Base-by-base conservation (phyloP, 495 filamentous ascomycete species). In the Neurospora sp. region DNA sequence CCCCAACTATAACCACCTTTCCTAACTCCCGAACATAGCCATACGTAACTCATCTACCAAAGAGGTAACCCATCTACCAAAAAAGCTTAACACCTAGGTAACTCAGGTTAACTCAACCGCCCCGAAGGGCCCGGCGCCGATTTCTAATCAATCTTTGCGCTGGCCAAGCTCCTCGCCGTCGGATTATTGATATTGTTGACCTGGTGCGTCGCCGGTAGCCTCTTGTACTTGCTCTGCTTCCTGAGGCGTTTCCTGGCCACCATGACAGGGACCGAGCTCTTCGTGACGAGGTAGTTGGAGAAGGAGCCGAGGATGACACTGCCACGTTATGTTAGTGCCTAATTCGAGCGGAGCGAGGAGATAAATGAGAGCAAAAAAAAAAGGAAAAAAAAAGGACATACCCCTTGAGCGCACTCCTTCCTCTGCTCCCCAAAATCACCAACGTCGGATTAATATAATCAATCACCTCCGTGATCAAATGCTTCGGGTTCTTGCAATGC, bases 211-310 rank as follows among this genome's bases (percentile, higher is more conserved):
- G 85, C 78, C 31, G 87, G 87, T 5, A 87, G 84, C 40, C 84
- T 83, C 76, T 89, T 88, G 76, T 89, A 90, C 78, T 94, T 93
- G 74, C 86, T 88, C 77, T 93, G 89, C 77, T 93, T 92, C 70
- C 91, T 88, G 70, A 94, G 84, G 73, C 91, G 90, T 84, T 93
- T 94, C 37, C 93, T 87, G 3, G 93, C 94, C 23, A 96, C 92
- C 94, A 97, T 96, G 38, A 96, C 94, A 0, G 96, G 96, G n/a
- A 97, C 94, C 8, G 93, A 96, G 70, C 92, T 94, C 83, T 98
- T 97, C 59, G 93, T 94, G 37, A 99, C 93, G 12, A 99, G 87
- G 79, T 99, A 99, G 79, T 97, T 98, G 72, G 92, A 95, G 81
- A 99, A 98, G 3, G 94, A 97, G 20, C 96, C 96, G 20, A 98